Percentiles rank a stretch among this genome's conserved stretches.
Evolutionary conservation across 164 flowering plant species (phyloP).

Genomic region (Dillenia suffruticosa): DNA sequence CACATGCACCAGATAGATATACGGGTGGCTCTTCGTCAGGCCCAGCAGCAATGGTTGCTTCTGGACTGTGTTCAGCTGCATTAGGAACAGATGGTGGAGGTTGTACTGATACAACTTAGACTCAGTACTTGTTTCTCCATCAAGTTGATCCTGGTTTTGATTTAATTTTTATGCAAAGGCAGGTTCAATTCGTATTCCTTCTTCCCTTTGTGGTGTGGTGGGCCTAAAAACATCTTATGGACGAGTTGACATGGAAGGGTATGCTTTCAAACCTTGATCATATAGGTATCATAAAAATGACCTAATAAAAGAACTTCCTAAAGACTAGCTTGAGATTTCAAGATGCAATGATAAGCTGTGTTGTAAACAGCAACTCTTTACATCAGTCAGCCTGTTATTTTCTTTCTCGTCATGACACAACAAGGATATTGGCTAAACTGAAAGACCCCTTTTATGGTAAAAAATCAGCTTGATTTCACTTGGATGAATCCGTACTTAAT

Average conservation of each 20-base stretch:
- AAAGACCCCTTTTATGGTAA: too few relatives aligned
- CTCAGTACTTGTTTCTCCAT: not conserved
- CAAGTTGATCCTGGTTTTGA: slow-evolving; percentile 7
- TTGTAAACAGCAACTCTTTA: too few relatives aligned
- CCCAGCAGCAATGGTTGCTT: slow-evolving; percentile 90
- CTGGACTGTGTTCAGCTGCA: slow-evolving; percentile 93
- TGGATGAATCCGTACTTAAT: too few relatives aligned
- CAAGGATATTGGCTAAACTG: too few relatives aligned
- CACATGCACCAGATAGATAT: slow-evolving; percentile 79
- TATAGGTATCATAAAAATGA: too few relatives aligned
- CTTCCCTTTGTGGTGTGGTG: slow-evolving; percentile 94
- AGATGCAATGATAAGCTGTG: too few relatives aligned
- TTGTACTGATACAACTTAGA: slow-evolving; percentile 24
- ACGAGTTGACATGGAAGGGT: slow-evolving; percentile 65
- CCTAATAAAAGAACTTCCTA: too few relatives aligned
- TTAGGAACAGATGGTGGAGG: slow-evolving; percentile 99
- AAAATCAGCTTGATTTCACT: too few relatives aligned
- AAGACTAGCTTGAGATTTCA: too few relatives aligned
- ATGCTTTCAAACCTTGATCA: slow-evolving; percentile 10
- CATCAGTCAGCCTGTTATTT: too few relatives aligned
- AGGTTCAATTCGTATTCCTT: slow-evolving; percentile 95
- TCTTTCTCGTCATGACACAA: too few relatives aligned
- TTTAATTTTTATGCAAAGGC: slow-evolving; percentile 16
- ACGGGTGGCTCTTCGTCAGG: slow-evolving; percentile 99
- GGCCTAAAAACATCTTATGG: slow-evolving; percentile 89